phyloP scores from a whole-genome alignment of 83 land plant species.

The Picea abies region DNA sequence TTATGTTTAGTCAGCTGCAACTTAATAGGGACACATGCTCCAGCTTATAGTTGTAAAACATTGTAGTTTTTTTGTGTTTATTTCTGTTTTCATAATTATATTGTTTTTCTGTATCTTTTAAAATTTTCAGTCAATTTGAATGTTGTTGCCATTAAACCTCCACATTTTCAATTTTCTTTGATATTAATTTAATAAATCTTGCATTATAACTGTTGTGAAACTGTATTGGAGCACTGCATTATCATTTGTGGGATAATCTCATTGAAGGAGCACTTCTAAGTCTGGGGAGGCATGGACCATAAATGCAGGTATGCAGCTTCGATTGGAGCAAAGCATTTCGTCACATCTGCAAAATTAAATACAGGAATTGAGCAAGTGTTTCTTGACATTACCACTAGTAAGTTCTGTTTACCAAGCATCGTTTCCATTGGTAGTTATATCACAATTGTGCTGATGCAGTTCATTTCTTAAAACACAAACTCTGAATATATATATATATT shows the following conservation, averaged over 20 bases:
- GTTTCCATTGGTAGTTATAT: background rate
- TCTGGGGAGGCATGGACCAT: background rate
- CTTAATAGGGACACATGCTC: background rate
- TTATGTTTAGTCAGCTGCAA: background rate
- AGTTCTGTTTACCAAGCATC: slow-evolving; percentile 15
- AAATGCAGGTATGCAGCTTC: slow-evolving; percentile 45
- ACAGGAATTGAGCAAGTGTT: slow-evolving; percentile 56
- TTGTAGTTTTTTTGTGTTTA: background rate
- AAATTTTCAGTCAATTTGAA: background rate
- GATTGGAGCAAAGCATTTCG: slow-evolving; percentile 55
- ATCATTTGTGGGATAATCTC: too few relatives aligned
- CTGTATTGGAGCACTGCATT: too few relatives aligned
- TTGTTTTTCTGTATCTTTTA: background rate
- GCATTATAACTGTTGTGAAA: too few relatives aligned
- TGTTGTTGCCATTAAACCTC: background rate
- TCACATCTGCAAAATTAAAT: slow-evolving; percentile 53
- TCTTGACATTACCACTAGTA: slow-evolving; percentile 45
- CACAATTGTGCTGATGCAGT: background rate
- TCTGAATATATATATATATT: background rate
- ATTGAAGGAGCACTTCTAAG: background rate
- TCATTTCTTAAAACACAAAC: background rate
- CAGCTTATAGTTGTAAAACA: background rate
- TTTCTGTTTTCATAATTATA: background rate
- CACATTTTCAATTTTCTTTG: background rate
- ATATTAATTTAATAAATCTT: background rate